Conservation (phyloP, 2,329 filamentous ascomycete genomes). For the Colletotrichum lentis region DNA sequence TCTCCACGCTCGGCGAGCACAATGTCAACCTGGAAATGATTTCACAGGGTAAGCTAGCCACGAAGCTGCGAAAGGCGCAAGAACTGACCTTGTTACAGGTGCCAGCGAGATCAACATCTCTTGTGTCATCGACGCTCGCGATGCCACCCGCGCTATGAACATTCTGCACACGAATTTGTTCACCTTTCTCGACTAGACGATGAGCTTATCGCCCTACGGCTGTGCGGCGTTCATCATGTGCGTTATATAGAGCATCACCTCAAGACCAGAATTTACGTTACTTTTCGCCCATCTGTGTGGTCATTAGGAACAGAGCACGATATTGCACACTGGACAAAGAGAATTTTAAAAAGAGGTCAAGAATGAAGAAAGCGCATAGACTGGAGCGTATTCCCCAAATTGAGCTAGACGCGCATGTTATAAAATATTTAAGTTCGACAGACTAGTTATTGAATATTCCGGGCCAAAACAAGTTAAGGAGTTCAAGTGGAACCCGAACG, state of each 20-base stretch:
- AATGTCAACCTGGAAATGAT: conserved; percentile 99
- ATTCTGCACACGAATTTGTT: conserved; percentile 97
- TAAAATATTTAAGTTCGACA: background rate
- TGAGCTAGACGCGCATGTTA: background rate
- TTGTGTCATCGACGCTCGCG: conserved; percentile 91
- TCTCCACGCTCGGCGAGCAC: conserved; percentile 90
- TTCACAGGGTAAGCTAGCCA: conserved; percentile 77
- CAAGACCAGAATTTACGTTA: conserved; percentile 15
- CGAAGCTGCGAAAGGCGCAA: conserved; percentile 58
- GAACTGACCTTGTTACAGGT: conserved; percentile 60
- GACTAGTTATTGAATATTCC: background rate
- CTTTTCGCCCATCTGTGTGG: conserved; percentile 3
- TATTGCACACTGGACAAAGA: conserved; percentile 10
- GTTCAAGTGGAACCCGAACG: background rate
- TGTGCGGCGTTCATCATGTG: background rate
- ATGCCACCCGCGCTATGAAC: conserved; percentile 93
- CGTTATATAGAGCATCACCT: conserved; percentile 9
- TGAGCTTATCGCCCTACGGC: background rate
- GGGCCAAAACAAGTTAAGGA: background rate
- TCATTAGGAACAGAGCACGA: conserved; percentile 6
- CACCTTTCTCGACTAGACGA: conserved; percentile 80
- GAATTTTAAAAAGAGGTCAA: background rate
- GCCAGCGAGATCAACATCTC: conserved; percentile 99
- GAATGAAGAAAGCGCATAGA: conserved; percentile 18
- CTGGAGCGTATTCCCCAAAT: conserved; percentile 1